These are phyloP conservation scores for Westerdykella sp. DNA, from an alignment of 2,329 filamentous ascomycete genomes.

Conservation along the genomic window DNA sequence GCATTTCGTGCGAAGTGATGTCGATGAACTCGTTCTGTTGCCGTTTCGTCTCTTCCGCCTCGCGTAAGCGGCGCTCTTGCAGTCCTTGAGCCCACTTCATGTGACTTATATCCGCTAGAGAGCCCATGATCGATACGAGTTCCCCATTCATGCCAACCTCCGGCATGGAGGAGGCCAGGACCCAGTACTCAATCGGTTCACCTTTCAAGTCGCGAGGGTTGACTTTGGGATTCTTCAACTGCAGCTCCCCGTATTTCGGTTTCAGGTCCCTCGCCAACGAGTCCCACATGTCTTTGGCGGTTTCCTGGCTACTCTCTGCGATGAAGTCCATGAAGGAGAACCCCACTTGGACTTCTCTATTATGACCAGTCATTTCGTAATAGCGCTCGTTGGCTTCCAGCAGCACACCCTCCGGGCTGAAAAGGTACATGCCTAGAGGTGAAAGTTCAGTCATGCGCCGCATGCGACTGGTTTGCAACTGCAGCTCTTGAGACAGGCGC, in stretches of 20 bases:
- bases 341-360: conserved; percentile 33
- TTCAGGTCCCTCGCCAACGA: conserved; percentile 30
- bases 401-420: conserved; percentile 38
- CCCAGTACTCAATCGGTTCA: conserved; percentile 42
- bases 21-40: conserved; percentile 35
- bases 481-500: conserved; percentile 21
- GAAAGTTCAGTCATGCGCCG: conserved; percentile 31
- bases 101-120: conserved; percentile 29
- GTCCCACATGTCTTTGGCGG: conserved; percentile 37
- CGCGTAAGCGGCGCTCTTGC: conserved; percentile 20
- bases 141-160: conserved; percentile 22
- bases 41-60: conserved; percentile 28
- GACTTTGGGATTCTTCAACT: conserved; percentile 34
- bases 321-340: conserved; percentile 42
- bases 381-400: conserved; percentile 43
- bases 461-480: conserved; percentile 29
- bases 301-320: conserved; percentile 24
- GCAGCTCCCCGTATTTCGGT: conserved; percentile 40
- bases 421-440: conserved; percentile 29
- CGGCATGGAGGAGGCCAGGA: conserved; percentile 30
- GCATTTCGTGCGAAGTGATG: conserved; percentile 33
- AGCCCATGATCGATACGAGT: conserved; percentile 26
- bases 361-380: conserved; percentile 44
- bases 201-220: conserved; percentile 33
- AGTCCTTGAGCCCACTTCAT: conserved; percentile 34